Evolutionary conservation across 345 rosid species (phyloP).

Genomic region (Bruguiera sexangula): DNA sequence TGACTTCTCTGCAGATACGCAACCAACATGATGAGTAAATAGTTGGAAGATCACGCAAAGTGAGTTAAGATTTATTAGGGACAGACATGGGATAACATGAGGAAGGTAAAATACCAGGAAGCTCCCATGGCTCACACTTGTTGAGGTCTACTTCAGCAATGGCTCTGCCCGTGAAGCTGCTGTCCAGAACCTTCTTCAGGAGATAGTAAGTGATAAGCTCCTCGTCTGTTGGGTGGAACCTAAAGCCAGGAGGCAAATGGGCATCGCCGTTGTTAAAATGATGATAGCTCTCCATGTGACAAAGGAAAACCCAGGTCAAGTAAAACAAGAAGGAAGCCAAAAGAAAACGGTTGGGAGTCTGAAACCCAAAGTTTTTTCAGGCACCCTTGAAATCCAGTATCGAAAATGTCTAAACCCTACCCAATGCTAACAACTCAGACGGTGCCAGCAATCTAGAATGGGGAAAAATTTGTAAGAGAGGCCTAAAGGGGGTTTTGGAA

Average conservation of each 20-base stretch:
- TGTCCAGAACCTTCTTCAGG: conserved; percentile 72
- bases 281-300: conserved; percentile 47
- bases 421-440: too few species aligned
- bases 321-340: conserved; percentile 1
- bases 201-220: conserved; percentile 90
- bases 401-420: neutral
- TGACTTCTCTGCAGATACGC: conserved; percentile 56
- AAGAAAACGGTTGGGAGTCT: neutral
- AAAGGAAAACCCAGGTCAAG: neutral
- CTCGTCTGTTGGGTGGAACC: conserved; percentile 95
- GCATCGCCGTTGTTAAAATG: conserved; percentile 39
- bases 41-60: neutral
- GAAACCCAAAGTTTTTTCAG: neutral
- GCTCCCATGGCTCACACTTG: conserved; percentile 98
- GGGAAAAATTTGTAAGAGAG: too few species aligned
- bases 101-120: conserved; percentile 52
- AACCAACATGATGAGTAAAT: neutral
- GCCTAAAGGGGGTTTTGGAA: conserved; percentile 7
- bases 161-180: conserved; percentile 66
- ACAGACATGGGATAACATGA: neutral
- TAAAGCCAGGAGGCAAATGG: conserved; percentile 80
- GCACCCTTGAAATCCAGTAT: neutral
- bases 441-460: neutral
- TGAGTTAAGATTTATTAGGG: neutral
- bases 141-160: conserved; percentile 88